A percentile compares a stretch with the other conserved stretches of the same genome.
Conservation (phyloP, 2,329 filamentous ascomycete genomes). For the Epichloe bromicola region DNA sequence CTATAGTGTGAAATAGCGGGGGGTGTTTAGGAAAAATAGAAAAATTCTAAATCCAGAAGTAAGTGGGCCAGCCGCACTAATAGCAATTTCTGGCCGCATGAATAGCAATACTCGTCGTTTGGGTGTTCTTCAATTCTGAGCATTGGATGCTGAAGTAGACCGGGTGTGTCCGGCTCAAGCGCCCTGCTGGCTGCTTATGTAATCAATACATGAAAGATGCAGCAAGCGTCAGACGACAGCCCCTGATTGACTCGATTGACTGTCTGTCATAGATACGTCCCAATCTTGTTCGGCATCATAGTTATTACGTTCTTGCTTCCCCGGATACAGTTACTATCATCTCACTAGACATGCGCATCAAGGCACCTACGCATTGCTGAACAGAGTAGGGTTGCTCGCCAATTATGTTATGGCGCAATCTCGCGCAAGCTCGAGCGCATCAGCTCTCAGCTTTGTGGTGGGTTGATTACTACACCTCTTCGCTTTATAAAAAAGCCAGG, state of each 20-base stretch:
- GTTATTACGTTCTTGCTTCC: neutral
- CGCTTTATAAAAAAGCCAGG: neutral
- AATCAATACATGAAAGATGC: neutral
- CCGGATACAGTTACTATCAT: neutral
- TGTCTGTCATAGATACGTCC: too few species aligned
- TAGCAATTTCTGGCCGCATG: too few species aligned
- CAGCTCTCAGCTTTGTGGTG: constrained; percentile 8
- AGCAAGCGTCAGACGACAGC: neutral
- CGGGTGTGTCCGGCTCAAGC: neutral
- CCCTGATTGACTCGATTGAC: neutral
- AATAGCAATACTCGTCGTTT: too few species aligned
- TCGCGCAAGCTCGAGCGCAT: constrained; percentile 4
- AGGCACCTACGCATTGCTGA: neutral
- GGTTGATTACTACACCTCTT: neutral
- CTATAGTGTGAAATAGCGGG: too few species aligned
- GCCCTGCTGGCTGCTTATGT: neutral
- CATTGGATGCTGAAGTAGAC: neutral
- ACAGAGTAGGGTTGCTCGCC: neutral
- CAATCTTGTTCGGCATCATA: neutral
- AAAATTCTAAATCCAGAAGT: too few species aligned
- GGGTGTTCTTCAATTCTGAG: too few species aligned
- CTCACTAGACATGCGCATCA: neutral
- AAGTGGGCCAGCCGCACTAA: too few species aligned
- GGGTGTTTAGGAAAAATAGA: too few species aligned
- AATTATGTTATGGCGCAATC: constrained; percentile 7